phyloP scores from a whole-genome alignment of 495 filamentous ascomycete genomes.

The Daldinia vernicosa region DNA sequence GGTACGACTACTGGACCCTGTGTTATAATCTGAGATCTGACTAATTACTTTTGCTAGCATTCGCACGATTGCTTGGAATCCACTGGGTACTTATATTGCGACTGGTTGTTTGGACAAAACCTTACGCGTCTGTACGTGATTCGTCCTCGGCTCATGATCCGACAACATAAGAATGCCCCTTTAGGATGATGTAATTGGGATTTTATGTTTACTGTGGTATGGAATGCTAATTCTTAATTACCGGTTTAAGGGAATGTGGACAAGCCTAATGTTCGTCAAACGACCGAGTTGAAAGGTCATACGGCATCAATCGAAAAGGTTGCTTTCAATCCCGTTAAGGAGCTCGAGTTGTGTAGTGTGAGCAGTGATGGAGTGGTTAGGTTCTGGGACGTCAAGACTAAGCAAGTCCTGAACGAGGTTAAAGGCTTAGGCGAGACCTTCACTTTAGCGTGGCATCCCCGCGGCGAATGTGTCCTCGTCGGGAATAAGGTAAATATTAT shows the following conservation, averaged over 20 bases:
- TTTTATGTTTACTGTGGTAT: neutral
- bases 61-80: conserved; percentile 88
- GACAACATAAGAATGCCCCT: neutral
- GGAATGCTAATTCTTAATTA: conserved; percentile 12
- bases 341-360: conserved; percentile 87
- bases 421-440: conserved; percentile 86
- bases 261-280: conserved; percentile 78
- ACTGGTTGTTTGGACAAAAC: conserved; percentile 85
- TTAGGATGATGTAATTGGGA: neutral
- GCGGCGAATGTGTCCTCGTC: conserved; percentile 81
- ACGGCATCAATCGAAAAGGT: conserved; percentile 81
- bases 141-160: neutral
- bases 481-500: conserved; percentile 75
- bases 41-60: conserved; percentile 45
- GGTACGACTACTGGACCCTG: neutral
- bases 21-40: neutral
- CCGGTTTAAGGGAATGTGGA: conserved; percentile 77
- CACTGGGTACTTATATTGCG: conserved; percentile 84
- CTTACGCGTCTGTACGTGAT: conserved; percentile 71
- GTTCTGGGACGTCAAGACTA: conserved; percentile 92
- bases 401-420: conserved; percentile 77
- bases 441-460: conserved; percentile 86
- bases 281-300: conserved; percentile 88
- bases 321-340: conserved; percentile 86
- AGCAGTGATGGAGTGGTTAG: conserved; percentile 85